Conservation (phyloP, 108 stramenopile genomes). For the Parietichytrium sp. region DNA sequence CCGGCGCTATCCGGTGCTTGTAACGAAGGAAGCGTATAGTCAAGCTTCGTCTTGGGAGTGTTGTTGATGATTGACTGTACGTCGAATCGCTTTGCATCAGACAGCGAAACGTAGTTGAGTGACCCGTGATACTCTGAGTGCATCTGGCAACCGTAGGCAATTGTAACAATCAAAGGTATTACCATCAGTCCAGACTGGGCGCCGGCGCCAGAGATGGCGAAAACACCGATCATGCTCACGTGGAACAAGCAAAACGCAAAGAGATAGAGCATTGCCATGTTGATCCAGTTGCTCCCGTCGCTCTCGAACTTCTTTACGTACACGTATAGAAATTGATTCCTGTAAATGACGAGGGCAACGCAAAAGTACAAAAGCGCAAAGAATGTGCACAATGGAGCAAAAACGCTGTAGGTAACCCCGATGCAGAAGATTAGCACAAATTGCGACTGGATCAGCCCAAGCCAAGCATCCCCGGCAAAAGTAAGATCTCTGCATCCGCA, state of each 20-base stretch:
- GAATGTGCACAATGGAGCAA: conserved; percentile 42
- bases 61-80: no score
- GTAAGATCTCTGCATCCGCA: neutral
- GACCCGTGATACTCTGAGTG: neutral
- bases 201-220: conserved; percentile 39
- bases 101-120: neutral
- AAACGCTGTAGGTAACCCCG: conserved; percentile 6
- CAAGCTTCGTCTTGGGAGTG: no score
- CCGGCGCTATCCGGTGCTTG: no score
- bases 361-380: conserved; percentile 49
- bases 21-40: no score
- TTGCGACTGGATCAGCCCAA: neutral
- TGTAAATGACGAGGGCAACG: conserved; percentile 52
- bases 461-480: neutral
- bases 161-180: neutral
- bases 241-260: conserved; percentile 49
- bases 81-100: neutral
- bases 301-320: conserved; percentile 60
- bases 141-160: neutral
- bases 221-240: conserved; percentile 41
- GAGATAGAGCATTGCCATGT: conserved; percentile 51
- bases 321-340: conserved; percentile 60
- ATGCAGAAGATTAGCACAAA: conserved; percentile 14
- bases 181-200: conserved; percentile 19
- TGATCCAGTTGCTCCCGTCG: conserved; percentile 54